Percentiles rank a stretch among this genome's conserved stretches.
phyloP scores from a whole-genome alignment of 768 basidiomycete species.

The Lepiota subincarnata region DNA sequence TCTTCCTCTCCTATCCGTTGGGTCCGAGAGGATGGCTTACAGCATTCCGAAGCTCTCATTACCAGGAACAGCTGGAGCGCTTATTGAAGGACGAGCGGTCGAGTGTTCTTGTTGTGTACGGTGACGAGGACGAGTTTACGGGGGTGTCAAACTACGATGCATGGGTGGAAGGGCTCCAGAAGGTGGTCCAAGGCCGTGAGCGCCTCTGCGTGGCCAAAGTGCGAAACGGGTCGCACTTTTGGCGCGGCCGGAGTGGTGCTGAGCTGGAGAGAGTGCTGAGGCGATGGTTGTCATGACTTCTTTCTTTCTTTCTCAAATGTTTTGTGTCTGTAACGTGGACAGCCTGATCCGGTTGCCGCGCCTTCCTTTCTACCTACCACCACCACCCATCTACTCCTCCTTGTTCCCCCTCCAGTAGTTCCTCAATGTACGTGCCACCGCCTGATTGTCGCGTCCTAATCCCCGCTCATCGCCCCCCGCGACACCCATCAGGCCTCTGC shows the following conservation, averaged over 20 bases:
- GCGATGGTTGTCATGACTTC: constrained; percentile 33
- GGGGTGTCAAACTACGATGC: constrained; percentile 44
- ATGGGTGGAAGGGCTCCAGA: constrained; percentile 47
- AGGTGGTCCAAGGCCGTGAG: constrained; percentile 12
- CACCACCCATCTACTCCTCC: background rate
- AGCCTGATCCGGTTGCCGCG: constrained; percentile 1
- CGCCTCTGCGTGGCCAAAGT: constrained; percentile 36
- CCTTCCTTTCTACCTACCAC: constrained; percentile 1
- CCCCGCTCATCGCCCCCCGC: constrained; percentile 14
- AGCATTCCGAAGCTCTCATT: constrained; percentile 55
- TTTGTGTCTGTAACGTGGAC: no score
- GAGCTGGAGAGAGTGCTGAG: constrained; percentile 25
- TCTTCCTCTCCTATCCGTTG: constrained; percentile 76
- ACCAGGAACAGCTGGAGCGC: constrained; percentile 45
- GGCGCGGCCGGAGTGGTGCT: constrained; percentile 38
- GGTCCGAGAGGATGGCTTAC: constrained; percentile 66
- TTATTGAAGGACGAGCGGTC: constrained; percentile 43
- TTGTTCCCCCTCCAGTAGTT: constrained; percentile 13
- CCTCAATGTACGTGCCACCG: constrained; percentile 29
- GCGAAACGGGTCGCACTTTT: constrained; percentile 60
- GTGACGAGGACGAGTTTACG: constrained; percentile 73
- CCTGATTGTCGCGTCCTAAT: constrained; percentile 18
- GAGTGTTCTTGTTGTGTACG: constrained; percentile 61
- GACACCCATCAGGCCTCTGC: constrained; percentile 59
- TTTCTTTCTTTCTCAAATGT: no score